A percentile compares a stretch with the other conserved stretches of the same genome.
These are phyloP conservation scores for Solanum hybrid DNA, from an alignment of 305 asterid species.

Conservation along the genomic window DNA sequence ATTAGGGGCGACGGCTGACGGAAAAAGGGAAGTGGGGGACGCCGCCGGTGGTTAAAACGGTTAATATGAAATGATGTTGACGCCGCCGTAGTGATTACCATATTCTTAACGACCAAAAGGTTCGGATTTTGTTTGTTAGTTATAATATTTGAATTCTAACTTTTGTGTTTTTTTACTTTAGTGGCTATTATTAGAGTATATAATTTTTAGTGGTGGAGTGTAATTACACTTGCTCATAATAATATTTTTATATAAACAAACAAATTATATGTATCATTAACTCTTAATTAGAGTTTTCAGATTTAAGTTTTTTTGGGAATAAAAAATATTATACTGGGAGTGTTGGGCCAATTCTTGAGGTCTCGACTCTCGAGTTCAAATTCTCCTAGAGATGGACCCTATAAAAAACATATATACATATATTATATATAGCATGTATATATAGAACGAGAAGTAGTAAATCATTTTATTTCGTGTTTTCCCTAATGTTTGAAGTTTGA, in stretches of 20 bases:
- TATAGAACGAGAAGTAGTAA: too few species aligned
- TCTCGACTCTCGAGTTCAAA: too few species aligned
- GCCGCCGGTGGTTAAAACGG: slow-evolving; percentile 6
- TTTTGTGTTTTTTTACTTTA: background rate
- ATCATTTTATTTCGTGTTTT: too few species aligned
- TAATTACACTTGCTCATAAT: background rate
- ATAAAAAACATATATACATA: too few species aligned
- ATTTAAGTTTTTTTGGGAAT: too few species aligned
- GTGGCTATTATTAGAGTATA: background rate
- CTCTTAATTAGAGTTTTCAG: background rate
- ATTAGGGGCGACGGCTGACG: background rate
- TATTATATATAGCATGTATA: too few species aligned
- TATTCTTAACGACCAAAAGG: background rate
- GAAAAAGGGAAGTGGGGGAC: slow-evolving; percentile 5
- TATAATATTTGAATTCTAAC: background rate
- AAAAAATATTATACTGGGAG: too few species aligned
- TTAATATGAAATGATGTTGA: background rate
- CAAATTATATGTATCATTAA: background rate
- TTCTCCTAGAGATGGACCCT: too few species aligned
- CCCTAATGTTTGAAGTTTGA: too few species aligned
- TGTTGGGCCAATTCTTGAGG: too few species aligned
- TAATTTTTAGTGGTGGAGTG: background rate
- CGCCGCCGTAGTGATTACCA: background rate
- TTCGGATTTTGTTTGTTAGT: background rate
- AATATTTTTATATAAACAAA: background rate